phyloP scores from a whole-genome alignment of 129 eudicot genomes.

The Tagetes patula region DNA sequence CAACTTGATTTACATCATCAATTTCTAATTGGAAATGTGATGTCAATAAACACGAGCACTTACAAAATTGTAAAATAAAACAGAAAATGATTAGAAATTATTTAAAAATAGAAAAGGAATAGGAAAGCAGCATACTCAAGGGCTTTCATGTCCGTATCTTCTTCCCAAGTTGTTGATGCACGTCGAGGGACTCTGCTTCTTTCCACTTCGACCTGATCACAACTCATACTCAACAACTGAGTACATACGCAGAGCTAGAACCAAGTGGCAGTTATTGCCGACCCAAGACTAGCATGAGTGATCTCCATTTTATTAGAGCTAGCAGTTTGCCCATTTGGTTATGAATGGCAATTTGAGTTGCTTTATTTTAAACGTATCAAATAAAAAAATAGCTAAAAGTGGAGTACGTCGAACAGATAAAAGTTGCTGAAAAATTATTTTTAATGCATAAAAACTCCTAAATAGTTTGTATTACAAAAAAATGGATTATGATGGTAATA shows the following conservation, averaged over 20 bases:
- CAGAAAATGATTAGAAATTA: neutral
- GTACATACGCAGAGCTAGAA: constrained; percentile 20
- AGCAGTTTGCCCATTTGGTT: neutral
- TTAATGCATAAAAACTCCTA: neutral
- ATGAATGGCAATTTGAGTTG: neutral
- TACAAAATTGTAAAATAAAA: constrained; percentile 7
- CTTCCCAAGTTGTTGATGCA: constrained; percentile 83
- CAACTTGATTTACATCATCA: constrained; percentile 12
- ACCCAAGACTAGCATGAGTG: neutral
- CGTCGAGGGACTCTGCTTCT: constrained; percentile 81
- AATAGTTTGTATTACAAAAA: neutral
- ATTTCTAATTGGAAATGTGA: constrained; percentile 1
- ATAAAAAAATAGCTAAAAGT: neutral
- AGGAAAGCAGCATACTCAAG: constrained; percentile 68
- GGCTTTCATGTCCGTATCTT: constrained; percentile 89
- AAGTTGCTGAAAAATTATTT: neutral
- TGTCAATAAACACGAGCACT: neutral
- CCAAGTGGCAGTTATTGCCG: neutral
- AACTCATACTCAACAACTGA: neutral
- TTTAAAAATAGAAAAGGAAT: neutral
- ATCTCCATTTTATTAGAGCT: neutral
- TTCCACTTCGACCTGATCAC: constrained; percentile 68
- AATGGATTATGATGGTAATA: neutral
- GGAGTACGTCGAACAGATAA: neutral
- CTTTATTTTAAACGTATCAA: neutral